These are phyloP conservation scores for Rhodotorula glutinis DNA, from an alignment of 1,284 basidiomycete species.

Conservation along the genomic window DNA sequence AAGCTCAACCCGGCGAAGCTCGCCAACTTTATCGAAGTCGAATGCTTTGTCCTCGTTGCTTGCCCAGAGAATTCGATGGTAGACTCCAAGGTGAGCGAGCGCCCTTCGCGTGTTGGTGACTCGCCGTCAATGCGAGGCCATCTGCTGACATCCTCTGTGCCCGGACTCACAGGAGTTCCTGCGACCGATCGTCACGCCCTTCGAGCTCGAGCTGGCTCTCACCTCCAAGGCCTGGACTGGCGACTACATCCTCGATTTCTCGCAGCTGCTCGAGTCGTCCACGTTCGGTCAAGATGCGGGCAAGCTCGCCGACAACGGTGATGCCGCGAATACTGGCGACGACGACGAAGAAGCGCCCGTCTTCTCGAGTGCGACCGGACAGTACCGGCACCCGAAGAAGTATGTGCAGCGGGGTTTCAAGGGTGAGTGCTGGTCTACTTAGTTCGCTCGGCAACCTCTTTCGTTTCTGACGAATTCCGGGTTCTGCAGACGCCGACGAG, in stretches of 20 bases:
- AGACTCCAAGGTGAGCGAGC: slow-evolving; percentile 64
- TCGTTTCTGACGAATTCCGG: neutral
- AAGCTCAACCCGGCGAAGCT: slow-evolving; percentile 94
- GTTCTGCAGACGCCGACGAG: slow-evolving; percentile 28
- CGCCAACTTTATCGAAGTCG: slow-evolving; percentile 93
- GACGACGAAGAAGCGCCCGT: slow-evolving; percentile 53
- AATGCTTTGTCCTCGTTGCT: slow-evolving; percentile 91
- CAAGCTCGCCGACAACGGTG: slow-evolving; percentile 22
- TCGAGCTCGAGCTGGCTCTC: slow-evolving; percentile 82
- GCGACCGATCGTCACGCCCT: slow-evolving; percentile 89
- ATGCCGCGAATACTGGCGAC: slow-evolving; percentile 51
- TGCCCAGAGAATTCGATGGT: slow-evolving; percentile 91
- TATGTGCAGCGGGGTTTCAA: slow-evolving; percentile 52
- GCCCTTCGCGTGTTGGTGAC: neutral
- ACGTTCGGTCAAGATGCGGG: slow-evolving; percentile 47
- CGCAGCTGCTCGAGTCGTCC: slow-evolving; percentile 57
- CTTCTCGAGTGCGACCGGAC: slow-evolving; percentile 84
- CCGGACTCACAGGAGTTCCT: slow-evolving; percentile 67
- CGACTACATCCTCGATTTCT: slow-evolving; percentile 77
- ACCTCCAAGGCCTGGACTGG: slow-evolving; percentile 63
- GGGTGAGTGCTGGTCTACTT: slow-evolving; percentile 36
- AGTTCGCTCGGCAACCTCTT: slow-evolving; percentile 6
- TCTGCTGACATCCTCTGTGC: too few relatives aligned
- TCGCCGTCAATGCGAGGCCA: neutral
- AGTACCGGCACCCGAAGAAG: slow-evolving; percentile 71